Conservation (phyloP, 1,139 yeast genomes). For the Kodamaea alishanica region DNA sequence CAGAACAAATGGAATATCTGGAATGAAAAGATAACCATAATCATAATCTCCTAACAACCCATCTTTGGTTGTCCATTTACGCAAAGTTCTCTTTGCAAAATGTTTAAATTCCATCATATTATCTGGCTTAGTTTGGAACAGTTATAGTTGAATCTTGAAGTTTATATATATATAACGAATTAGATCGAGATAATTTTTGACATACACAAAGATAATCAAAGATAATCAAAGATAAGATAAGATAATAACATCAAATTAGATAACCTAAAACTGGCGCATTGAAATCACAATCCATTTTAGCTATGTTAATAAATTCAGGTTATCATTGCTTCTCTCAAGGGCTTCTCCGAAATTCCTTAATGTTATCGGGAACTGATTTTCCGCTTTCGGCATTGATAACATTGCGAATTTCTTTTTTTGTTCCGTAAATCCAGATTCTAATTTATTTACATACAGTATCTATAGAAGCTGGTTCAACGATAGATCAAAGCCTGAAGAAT, state of each 20-base stretch:
- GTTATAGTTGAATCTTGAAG: background rate
- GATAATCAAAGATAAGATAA: no score
- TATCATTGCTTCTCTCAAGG: background rate
- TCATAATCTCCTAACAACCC: constrained; percentile 84
- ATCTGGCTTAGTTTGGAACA: background rate
- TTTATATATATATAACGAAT: no score
- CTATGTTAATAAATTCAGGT: background rate
- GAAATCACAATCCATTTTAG: background rate
- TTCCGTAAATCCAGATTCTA: no score
- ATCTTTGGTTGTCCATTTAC: constrained; percentile 62
- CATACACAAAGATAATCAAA: no score
- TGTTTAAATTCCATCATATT: constrained; percentile 12
- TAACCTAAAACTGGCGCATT: background rate
- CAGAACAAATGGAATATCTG: constrained; percentile 65
- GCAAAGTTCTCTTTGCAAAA: constrained; percentile 22
- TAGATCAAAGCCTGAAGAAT: no score
- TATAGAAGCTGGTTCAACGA: no score
- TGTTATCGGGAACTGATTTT: constrained; percentile 1
- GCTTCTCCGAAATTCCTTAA: constrained; percentile 2
- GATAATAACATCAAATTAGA: background rate
- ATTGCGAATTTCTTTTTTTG: no score
- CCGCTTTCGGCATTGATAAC: background rate
- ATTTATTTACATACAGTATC: no score
- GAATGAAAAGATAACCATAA: constrained; percentile 71
- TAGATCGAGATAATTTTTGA: no score